phyloP scores from a whole-genome alignment of 2,329 filamentous ascomycete species.

The Coleophoma crateriformis region DNA sequence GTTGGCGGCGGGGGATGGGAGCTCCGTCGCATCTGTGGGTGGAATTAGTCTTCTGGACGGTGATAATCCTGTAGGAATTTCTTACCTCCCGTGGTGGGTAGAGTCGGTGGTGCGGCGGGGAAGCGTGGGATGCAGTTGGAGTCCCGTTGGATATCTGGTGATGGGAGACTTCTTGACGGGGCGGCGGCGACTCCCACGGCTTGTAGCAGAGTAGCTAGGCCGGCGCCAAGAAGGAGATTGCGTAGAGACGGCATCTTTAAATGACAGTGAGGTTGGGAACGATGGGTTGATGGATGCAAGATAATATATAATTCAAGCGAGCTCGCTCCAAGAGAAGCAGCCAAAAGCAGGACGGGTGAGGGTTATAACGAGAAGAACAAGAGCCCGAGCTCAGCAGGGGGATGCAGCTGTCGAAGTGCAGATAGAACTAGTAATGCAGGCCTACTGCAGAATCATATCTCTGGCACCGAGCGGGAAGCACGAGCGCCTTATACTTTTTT shows the following conservation, averaged over 20 bases:
- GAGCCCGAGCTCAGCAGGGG: no score
- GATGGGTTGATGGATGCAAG: no score
- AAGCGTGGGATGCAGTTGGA: neutral
- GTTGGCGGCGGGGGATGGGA: conserved; percentile 11
- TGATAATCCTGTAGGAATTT: no score
- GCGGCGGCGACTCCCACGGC: conserved; percentile 7
- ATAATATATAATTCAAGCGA: no score
- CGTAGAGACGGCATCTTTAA: conserved; percentile 18
- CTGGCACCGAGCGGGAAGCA: neutral
- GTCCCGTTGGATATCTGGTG: neutral
- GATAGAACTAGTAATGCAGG: no score
- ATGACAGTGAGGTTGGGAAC: no score
- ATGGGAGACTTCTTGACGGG: conserved; percentile 4
- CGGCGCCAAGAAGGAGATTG: conserved; percentile 14
- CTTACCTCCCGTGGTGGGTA: conserved; percentile 17
- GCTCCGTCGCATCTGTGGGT: conserved; percentile 13
- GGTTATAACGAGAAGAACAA: no score
- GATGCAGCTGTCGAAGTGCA: no score
- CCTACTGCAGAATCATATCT: no score
- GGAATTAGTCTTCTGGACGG: conserved; percentile 2
- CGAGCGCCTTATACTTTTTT: neutral
- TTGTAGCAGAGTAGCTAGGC: conserved; percentile 13
- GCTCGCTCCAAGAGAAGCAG: no score
- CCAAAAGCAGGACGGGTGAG: no score
- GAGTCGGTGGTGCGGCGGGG: conserved; percentile 5